phyloP scores from a whole-genome alignment of 2,329 filamentous ascomycete genomes.

The Aspergillus sp. region DNA sequence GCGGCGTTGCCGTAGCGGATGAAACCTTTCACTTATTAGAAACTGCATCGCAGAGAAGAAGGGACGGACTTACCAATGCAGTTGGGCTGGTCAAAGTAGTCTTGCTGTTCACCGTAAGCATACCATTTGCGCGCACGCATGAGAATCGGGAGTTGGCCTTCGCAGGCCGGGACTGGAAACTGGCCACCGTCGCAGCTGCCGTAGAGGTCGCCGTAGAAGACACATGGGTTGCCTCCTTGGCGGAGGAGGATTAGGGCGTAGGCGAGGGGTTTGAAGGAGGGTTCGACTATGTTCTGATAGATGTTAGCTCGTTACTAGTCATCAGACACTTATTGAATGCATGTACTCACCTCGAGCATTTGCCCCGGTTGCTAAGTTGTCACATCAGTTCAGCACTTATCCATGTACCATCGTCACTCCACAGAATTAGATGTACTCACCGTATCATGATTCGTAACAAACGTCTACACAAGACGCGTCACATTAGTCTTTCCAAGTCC shows the following conservation, averaged over 20 bases:
- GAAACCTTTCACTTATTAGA: slow-evolving; percentile 42
- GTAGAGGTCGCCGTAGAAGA: slow-evolving; percentile 15
- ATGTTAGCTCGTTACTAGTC: too few relatives aligned
- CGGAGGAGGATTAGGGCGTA: slow-evolving; percentile 13
- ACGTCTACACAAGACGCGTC: slow-evolving; percentile 58
- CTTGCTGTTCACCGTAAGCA: slow-evolving; percentile 12
- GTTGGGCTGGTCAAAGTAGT: slow-evolving; percentile 8
- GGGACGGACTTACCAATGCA: slow-evolving; percentile 3
- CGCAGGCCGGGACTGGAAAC: neutral
- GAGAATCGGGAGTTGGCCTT: slow-evolving; percentile 1
- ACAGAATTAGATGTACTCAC: slow-evolving; percentile 26
- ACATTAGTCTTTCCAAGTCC: neutral
- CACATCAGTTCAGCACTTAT: neutral
- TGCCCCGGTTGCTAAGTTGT: slow-evolving; percentile 16
- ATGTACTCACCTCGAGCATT: slow-evolving; percentile 33
- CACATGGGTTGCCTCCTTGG: slow-evolving; percentile 7
- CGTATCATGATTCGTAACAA: slow-evolving; percentile 74
- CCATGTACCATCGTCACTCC: too few relatives aligned
- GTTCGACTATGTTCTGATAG: neutral
- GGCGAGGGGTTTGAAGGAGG: slow-evolving; percentile 7
- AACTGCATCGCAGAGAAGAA: neutral
- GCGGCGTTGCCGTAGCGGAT: slow-evolving; percentile 53
- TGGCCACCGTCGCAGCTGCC: slow-evolving; percentile 1
- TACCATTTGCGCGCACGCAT: neutral
- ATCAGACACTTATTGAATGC: fast-evolving